Evolutionary conservation across 73 alveolate genomes (phyloP).

Genomic region (Stentor coeruleus): DNA sequence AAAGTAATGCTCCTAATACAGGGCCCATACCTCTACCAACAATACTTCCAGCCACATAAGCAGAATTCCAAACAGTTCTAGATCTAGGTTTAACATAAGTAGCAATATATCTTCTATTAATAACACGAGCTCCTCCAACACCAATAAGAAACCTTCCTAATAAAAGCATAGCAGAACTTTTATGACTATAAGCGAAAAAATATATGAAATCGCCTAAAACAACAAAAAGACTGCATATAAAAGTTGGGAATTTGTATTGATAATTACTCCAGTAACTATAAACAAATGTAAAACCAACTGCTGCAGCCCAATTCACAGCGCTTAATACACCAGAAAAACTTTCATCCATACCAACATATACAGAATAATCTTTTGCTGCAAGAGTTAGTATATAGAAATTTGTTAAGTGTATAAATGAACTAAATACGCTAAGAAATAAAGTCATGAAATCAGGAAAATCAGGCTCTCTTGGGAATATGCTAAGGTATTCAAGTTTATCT

Average conservation of each 20-base stretch:
- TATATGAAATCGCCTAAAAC: conserved; percentile 8
- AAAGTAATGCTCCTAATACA: not conserved
- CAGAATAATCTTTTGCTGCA: conserved; percentile 13
- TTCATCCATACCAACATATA: not conserved
- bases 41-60: conserved; percentile 5
- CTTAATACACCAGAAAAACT: not conserved
- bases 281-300: not conserved
- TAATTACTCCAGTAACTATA: conserved; percentile 1
- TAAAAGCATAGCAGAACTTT: not conserved
- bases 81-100: not conserved
- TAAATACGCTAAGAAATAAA: not conserved
- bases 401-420: not conserved
- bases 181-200: not conserved
- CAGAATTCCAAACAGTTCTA: not conserved
- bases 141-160: conserved; percentile 17
- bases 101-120: conserved; percentile 14
- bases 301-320: not conserved
- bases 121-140: conserved; percentile 16
- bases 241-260: not conserved
- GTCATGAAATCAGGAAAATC: not conserved
- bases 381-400: not conserved
- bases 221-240: not conserved
- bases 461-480: not conserved
- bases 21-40: conserved; percentile 6
- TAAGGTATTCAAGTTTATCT: not conserved